Conservation (phyloP, 2,329 filamentous ascomycete genomes). For the Beauveria caledonica region DNA sequence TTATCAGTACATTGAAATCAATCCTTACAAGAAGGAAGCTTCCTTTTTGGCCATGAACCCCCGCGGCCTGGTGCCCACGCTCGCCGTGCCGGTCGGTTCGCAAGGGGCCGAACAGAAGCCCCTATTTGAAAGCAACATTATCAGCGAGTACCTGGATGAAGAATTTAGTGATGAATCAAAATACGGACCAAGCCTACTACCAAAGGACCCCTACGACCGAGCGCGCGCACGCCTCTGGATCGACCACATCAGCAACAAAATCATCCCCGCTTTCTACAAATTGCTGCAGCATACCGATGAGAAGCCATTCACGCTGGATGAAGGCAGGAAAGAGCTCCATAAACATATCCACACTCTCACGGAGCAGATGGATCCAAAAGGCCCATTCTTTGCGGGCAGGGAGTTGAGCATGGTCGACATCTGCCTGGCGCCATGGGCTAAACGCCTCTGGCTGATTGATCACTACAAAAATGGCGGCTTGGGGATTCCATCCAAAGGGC, state of each 20-base stretch:
- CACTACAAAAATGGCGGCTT: conserved; percentile 57
- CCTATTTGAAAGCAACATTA: conserved; percentile 63
- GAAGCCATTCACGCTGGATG: conserved; percentile 40
- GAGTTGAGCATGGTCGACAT: conserved; percentile 62
- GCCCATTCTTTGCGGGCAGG: conserved; percentile 59
- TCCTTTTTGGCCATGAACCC: conserved; percentile 66
- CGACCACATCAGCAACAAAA: conserved; percentile 58
- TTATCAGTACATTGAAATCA: conserved; percentile 71
- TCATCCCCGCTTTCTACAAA: conserved; percentile 63
- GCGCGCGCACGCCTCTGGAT: conserved; percentile 65
- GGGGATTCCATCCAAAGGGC: conserved; percentile 38
- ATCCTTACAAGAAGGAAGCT: conserved; percentile 65
- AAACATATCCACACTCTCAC: conserved; percentile 51
- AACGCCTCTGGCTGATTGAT: conserved; percentile 65
- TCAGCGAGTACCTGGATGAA: conserved; percentile 72
- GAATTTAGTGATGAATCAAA: conserved; percentile 43
- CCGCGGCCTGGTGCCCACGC: conserved; percentile 65
- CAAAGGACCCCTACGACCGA: conserved; percentile 52
- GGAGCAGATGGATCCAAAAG: conserved; percentile 46
- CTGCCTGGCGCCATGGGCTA: conserved; percentile 64
- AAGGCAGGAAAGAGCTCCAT: conserved; percentile 51
- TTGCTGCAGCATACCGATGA: conserved; percentile 46
- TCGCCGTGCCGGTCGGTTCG: conserved; percentile 37
- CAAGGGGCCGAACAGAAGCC: conserved; percentile 38
- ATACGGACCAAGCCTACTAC: conserved; percentile 44